Percentiles rank a stretch among this genome's conserved stretches.
These are phyloP conservation scores for Rosellinia necatrix DNA, from an alignment of 2,329 filamentous ascomycete species.

Conservation along the genomic window DNA sequence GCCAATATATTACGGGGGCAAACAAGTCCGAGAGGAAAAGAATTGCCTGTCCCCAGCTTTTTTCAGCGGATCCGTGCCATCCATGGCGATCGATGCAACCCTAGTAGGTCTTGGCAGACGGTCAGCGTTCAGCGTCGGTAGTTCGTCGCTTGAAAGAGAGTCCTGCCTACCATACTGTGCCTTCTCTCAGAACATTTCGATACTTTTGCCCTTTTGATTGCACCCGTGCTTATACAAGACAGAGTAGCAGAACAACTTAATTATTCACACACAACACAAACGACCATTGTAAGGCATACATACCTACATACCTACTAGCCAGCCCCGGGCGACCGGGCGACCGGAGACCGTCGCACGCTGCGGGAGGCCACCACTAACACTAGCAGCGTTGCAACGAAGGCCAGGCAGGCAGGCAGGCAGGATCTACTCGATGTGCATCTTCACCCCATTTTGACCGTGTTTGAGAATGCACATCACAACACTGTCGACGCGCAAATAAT, in stretches of 20 bases:
- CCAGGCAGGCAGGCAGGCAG: not conserved
- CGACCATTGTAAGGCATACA: too few species aligned
- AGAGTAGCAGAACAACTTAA: not conserved
- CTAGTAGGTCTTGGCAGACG: conserved; percentile 26
- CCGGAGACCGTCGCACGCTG: too few species aligned
- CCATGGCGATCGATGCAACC: conserved; percentile 27
- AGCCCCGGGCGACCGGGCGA: too few species aligned
- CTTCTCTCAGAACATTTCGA: not conserved
- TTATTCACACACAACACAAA: not conserved
- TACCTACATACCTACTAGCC: too few species aligned
- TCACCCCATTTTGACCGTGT: conserved; percentile 28
- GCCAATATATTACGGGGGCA: conserved; percentile 23
- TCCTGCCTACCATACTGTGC: not conserved
- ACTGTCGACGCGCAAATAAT: conserved; percentile 12
- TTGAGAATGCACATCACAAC: conserved; percentile 26
- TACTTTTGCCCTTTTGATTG: not conserved
- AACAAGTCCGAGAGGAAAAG: conserved; percentile 23
- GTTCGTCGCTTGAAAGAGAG: conserved; percentile 8
- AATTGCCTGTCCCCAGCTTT: conserved; percentile 17
- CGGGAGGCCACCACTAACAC: not conserved
- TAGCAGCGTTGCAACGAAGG: not conserved
- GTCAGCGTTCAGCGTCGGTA: conserved; percentile 22
- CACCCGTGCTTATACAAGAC: not conserved
- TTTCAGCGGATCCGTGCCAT: conserved; percentile 29
- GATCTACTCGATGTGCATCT: conserved; percentile 11